Evolutionary conservation across 768 basidiomycete genomes (phyloP).

Genomic region (Lanmaoa pseudosensibilis): DNA sequence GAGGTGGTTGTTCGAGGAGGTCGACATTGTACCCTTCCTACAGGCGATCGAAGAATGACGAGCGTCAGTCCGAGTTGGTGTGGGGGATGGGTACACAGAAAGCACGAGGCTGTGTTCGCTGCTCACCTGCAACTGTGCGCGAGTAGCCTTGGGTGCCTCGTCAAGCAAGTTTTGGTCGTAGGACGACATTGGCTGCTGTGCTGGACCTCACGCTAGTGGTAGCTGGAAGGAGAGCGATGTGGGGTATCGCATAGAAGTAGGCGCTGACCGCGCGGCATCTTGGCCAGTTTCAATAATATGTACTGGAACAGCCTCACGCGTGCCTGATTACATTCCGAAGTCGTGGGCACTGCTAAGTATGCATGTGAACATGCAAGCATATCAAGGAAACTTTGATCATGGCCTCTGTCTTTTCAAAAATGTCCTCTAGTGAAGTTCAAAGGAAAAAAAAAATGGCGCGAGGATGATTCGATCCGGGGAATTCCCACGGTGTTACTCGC

Average conservation of each 20-base stretch:
- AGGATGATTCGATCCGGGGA: neutral
- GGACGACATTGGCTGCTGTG: slow-evolving; percentile 24
- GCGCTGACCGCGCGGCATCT: slow-evolving; percentile 11
- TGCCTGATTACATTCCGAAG: slow-evolving; percentile 18
- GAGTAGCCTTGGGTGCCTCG: slow-evolving; percentile 43
- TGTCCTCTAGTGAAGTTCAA: neutral
- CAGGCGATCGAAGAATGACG: neutral
- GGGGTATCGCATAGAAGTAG: slow-evolving; percentile 14
- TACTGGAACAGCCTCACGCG: slow-evolving; percentile 26
- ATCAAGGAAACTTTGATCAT: neutral
- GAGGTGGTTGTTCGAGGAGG: slow-evolving; percentile 34
- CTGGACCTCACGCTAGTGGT: neutral
- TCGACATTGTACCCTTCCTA: slow-evolving; percentile 59
- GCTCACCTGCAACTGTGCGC: slow-evolving; percentile 43
- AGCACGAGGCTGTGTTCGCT: slow-evolving; percentile 23
- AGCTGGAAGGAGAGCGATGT: neutral
- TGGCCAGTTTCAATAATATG: no score
- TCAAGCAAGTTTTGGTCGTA: slow-evolving; percentile 44
- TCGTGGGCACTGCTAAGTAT: neutral
- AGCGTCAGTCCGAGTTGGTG: neutral
- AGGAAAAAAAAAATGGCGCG: neutral
- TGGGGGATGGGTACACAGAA: neutral
- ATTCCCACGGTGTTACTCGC: slow-evolving; percentile 17
- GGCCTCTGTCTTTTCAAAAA: neutral
- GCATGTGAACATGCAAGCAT: neutral